Percentiles rank a stretch among this genome's conserved stretches.
phyloP scores from a whole-genome alignment of 2,329 filamentous ascomycete species.

The Drechslera avenae region DNA sequence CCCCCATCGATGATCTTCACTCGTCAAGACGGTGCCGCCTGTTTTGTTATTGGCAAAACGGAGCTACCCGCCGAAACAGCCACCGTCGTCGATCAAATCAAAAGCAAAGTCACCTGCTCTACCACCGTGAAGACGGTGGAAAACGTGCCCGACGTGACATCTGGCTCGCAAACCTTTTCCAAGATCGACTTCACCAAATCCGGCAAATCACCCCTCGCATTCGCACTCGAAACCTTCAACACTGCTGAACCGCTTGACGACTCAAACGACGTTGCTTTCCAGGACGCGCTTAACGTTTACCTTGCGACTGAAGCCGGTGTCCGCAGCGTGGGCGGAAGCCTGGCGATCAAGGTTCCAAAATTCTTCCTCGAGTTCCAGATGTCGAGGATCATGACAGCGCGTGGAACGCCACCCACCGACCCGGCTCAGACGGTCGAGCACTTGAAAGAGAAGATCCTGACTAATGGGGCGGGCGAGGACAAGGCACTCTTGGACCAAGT shows the following conservation, averaged over 20 bases:
- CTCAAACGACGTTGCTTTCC: slow-evolving; percentile 58
- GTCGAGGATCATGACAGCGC: slow-evolving; percentile 63
- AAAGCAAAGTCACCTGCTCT: slow-evolving; percentile 58
- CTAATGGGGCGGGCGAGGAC: slow-evolving; percentile 59
- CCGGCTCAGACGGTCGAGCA: slow-evolving; percentile 62
- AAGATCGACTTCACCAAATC: slow-evolving; percentile 62
- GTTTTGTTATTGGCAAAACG: slow-evolving; percentile 60
- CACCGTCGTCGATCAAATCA: slow-evolving; percentile 51
- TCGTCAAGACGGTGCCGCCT: slow-evolving; percentile 49
- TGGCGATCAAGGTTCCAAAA: slow-evolving; percentile 66
- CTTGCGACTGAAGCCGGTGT: slow-evolving; percentile 65
- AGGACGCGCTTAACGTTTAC: slow-evolving; percentile 62
- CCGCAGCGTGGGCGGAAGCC: slow-evolving; percentile 57
- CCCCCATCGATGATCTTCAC: slow-evolving; percentile 13
- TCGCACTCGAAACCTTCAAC: slow-evolving; percentile 60
- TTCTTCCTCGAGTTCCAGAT: slow-evolving; percentile 67
- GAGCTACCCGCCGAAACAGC: slow-evolving; percentile 59
- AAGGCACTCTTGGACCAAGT: slow-evolving; percentile 60
- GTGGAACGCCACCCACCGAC: slow-evolving; percentile 60
- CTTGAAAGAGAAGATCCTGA: slow-evolving; percentile 62
- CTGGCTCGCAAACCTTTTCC: slow-evolving; percentile 58
- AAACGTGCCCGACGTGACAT: slow-evolving; percentile 62
- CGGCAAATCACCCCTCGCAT: slow-evolving; percentile 56
- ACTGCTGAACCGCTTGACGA: slow-evolving; percentile 57
- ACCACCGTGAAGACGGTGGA: slow-evolving; percentile 55